These are phyloP conservation scores for Paecilomyces formosus DNA, from an alignment of 2,329 filamentous ascomycete genomes.

Conservation along the genomic window DNA sequence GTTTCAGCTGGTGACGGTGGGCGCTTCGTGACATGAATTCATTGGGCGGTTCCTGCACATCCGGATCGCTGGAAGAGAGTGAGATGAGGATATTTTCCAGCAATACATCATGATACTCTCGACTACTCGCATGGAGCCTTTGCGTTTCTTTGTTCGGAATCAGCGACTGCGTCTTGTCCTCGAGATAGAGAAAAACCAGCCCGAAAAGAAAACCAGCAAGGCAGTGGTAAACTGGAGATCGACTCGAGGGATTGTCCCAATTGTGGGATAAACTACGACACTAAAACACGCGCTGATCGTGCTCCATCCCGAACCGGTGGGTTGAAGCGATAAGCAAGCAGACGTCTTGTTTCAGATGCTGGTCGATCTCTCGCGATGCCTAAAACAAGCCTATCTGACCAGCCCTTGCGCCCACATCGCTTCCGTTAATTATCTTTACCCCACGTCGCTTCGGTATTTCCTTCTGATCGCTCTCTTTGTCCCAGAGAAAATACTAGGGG, in stretches of 20 bases:
- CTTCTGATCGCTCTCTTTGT: background rate
- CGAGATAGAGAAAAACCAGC: too few relatives aligned
- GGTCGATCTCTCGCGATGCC: background rate
- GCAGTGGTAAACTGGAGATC: background rate
- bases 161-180: too few relatives aligned
- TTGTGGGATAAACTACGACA: background rate
- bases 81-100: background rate
- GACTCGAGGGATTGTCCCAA: background rate
- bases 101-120: background rate
- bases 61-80: background rate
- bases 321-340: background rate
- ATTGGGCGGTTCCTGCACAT: background rate
- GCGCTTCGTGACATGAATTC: background rate
- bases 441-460: background rate
- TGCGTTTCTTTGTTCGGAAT: too few relatives aligned
- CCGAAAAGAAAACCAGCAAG: too few relatives aligned
- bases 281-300: background rate
- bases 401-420: background rate
- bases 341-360: background rate
- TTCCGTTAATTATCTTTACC: background rate
- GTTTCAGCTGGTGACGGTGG: background rate
- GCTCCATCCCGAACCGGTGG: background rate
- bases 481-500: background rate
- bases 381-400: background rate
- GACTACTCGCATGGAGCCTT: background rate